Base-by-base conservation (phyloP, 192 early-diverging fungal species). In the Coemansia sp. region DNA sequence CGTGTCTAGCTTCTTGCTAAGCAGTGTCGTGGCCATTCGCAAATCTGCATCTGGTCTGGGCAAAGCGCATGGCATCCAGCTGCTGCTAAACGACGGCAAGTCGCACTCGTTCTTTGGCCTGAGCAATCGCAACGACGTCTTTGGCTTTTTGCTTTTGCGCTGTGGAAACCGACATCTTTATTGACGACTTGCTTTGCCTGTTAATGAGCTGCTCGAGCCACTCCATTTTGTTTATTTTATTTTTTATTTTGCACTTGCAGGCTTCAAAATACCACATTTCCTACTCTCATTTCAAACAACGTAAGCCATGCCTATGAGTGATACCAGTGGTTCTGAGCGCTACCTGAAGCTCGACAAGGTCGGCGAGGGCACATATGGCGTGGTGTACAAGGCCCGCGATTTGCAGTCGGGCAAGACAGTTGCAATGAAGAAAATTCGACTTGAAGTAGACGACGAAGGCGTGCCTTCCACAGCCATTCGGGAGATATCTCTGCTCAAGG, bases 401-500 rank as follows among this genome's bases (percentile, higher is more conserved):
- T 65, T 64, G 49, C 53, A 51, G 10, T 83, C 75, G 7, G 82
- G 82, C 26, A 49, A 54, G 23, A 75, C 81, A n/a, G 89, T 91
- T 11, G 89, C 89, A 39, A 66, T 91, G 38, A 91, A 91, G 75
- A 84, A 85, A 66, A 87, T 92, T 50, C 80, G 84, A 12, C 62
- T 89, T 12, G 79, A 89, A 51, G 71, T 81, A 20, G 74, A 83
- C 48, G 80, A 85, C 56, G 85, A 88, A 52, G 87, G 85, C 56
- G 89, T 91, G 12, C 89, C 89, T 3, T 92, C 87, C 30, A 91
- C 88, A 11, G 87, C 91, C 18, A 89, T 93, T 43, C 82, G 91
- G 54, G 91, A 93, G 66, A 93, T 93, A 49, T 91, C 91, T 2
- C 58, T 93, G 44, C 75, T 93, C n/a, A 89, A 90, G 69, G 91